These are phyloP conservation scores for Seminavis robusta DNA, from an alignment of 108 stramenopile genomes.

Conservation along the genomic window DNA sequence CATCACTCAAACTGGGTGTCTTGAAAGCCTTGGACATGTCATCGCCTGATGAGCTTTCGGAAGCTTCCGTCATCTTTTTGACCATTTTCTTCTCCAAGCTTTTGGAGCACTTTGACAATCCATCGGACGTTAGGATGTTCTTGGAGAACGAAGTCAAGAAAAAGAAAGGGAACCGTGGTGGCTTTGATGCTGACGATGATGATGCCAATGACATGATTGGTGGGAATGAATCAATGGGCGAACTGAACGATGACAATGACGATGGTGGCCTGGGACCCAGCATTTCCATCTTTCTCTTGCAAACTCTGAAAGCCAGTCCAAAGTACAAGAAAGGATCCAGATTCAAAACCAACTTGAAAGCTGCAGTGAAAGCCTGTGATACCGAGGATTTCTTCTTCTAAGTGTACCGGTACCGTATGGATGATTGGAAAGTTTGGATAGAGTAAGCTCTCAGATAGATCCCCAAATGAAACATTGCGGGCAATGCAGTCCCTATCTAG, in stretches of 20 bases:
- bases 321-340: constrained; percentile 73
- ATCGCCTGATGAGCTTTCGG: constrained; percentile 62
- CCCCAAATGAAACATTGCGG: too few species aligned
- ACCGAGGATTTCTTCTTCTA: constrained; percentile 14
- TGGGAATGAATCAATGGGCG: too few species aligned
- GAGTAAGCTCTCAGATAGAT: too few species aligned
- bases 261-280: constrained; percentile 53
- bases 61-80: constrained; percentile 67
- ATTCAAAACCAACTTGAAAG: constrained; percentile 71
- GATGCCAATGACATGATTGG: constrained; percentile 29
- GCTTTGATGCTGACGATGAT: too few species aligned
- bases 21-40: constrained; percentile 78
- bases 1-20: constrained; percentile 58
- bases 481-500: too few species aligned
- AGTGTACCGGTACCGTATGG: too few species aligned
- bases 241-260: constrained; percentile 16
- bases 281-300: constrained; percentile 75
- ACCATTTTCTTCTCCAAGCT: constrained; percentile 65
- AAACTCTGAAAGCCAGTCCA: constrained; percentile 76
- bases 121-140: constrained; percentile 35
- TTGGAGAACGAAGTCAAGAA: constrained; percentile 28
- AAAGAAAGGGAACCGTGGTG: too few species aligned
- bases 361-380: constrained; percentile 72
- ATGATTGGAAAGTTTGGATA: not conserved
- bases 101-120: constrained; percentile 62